These are phyloP conservation scores for Codiaeum variegatum DNA, from an alignment of 441 rosid species.

Conservation along the genomic window DNA sequence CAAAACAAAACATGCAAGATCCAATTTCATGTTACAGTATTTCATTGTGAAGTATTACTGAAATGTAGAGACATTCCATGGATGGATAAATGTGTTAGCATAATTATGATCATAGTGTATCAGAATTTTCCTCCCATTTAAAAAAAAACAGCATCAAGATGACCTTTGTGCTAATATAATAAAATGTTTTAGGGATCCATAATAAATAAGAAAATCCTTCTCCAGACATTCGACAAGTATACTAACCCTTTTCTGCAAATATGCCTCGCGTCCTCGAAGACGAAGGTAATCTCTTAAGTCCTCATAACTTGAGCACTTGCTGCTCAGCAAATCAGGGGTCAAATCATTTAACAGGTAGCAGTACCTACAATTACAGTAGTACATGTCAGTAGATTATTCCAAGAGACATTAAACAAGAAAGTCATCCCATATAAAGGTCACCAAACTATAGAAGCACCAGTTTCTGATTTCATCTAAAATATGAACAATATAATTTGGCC, in stretches of 20 bases:
- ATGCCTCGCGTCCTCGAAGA: conserved; percentile 84
- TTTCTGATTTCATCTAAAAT: background rate
- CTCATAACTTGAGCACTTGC: conserved; percentile 63
- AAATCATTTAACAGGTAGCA: conserved; percentile 83
- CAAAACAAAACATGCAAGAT: background rate
- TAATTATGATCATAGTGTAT: background rate
- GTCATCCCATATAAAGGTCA: conserved; percentile 8
- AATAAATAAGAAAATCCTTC: conserved; percentile 9
- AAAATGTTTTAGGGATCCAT: background rate
- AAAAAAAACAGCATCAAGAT: background rate
- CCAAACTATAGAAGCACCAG: background rate
- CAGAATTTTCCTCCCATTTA: background rate
- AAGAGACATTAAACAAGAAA: conserved; percentile 8
- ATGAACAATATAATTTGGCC: background rate
- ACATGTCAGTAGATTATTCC: conserved; percentile 15
- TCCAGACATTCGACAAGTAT: conserved; percentile 4
- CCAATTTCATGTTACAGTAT: background rate
- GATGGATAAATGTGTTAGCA: conserved; percentile 1
- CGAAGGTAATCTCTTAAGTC: conserved; percentile 73
- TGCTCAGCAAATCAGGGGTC: conserved; percentile 66
- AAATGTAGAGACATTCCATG: background rate
- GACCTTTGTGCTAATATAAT: background rate
- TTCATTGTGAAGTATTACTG: background rate
- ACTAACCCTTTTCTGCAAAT: conserved; percentile 83
- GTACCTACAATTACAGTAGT: conserved; percentile 47